Percentiles rank a stretch among this genome's conserved stretches.
phyloP scores from a whole-genome alignment of 2,329 filamentous ascomycete genomes.

The Claviceps purpurea region DNA sequence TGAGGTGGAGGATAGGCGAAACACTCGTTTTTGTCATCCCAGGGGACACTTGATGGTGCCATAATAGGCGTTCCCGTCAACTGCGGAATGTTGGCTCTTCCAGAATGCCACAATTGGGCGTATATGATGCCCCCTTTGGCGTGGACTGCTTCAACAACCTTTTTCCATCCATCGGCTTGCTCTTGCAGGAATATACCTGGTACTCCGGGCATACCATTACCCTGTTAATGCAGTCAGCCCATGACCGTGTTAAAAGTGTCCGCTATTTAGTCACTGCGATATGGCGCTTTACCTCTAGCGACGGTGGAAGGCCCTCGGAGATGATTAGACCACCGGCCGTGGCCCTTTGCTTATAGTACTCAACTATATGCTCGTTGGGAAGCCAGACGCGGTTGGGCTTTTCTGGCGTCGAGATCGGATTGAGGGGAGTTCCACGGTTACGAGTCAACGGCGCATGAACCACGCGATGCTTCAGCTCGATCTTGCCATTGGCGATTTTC shows the following conservation, averaged over 20 bases:
- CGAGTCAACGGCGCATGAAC: constrained; percentile 39
- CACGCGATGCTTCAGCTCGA: constrained; percentile 36
- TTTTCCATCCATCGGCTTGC: constrained; percentile 45
- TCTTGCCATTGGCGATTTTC: constrained; percentile 26
- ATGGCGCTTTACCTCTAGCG: constrained; percentile 17
- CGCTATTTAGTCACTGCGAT: too few relatives aligned
- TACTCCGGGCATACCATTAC: constrained; percentile 27
- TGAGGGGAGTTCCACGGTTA: constrained; percentile 33
- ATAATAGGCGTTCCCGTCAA: constrained; percentile 23
- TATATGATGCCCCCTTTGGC: constrained; percentile 45
- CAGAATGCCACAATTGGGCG: constrained; percentile 42
- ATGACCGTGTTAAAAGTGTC: not conserved
- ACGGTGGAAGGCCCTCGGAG: constrained; percentile 34
- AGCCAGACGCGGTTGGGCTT: constrained; percentile 35
- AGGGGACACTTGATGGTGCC: constrained; percentile 28
- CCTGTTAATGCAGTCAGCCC: constrained; percentile 7
- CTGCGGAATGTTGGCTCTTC: constrained; percentile 24
- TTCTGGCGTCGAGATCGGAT: constrained; percentile 26
- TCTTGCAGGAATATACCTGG: constrained; percentile 43
- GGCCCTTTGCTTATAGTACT: constrained; percentile 30
- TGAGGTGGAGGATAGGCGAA: constrained; percentile 24
- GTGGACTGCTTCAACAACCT: constrained; percentile 48
- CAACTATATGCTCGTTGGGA: constrained; percentile 26
- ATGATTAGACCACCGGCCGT: constrained; percentile 28
- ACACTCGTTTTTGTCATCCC: constrained; percentile 28